Evolutionary conservation across 1,284 basidiomycete genomes (phyloP), one percentile per base, ranked within the genome.

Genomic region (Puccinia coronata): DNA sequence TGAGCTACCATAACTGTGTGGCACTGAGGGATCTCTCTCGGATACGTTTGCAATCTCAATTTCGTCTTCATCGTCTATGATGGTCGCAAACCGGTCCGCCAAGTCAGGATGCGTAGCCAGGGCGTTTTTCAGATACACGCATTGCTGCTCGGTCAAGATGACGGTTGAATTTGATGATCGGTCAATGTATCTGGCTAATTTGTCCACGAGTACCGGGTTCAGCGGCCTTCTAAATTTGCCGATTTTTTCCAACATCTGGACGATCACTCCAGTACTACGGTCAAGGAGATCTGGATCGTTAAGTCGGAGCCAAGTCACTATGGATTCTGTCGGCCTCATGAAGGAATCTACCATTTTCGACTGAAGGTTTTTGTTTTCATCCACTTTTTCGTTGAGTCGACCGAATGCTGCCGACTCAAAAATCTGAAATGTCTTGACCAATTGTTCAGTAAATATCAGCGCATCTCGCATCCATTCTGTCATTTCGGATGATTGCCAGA

Each of bases 381-480:
- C 25, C 28, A 53, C 34, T 55, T 74, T 81, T 39, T 63, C 55
- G 20, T n/a, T 39, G 2, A 63, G 28, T 69, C 85, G 82, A 82
- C 88, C 85, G 88, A 82, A 79, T 3, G 91, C 89, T 0, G 91
- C 91, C 31, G 88, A 88, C 86, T 96, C 93, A 82, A 98, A 91
- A 11, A 92, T 89, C 55, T 90, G 88, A 85, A 94, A 90, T 83
- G 94, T 91, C 4, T 91, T 91, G 39, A 96, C 87, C 87, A 96
- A 89, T 84, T 94, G 92, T 83, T 92, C 88, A 20, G 92, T 93
- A 85, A 96, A 95, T 80, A 97, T 95, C 76, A 98, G 88, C 0
- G 95, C 95, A 85, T 98, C 96, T 82, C 95, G 91, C 96, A 98
- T 97, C 95, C 95, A 98, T 69, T 92, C 90, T 34, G 92, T 90